These are phyloP conservation scores for Naganishia friedmannii DNA, from an alignment of 768 basidiomycete species.

Conservation along the genomic window DNA sequence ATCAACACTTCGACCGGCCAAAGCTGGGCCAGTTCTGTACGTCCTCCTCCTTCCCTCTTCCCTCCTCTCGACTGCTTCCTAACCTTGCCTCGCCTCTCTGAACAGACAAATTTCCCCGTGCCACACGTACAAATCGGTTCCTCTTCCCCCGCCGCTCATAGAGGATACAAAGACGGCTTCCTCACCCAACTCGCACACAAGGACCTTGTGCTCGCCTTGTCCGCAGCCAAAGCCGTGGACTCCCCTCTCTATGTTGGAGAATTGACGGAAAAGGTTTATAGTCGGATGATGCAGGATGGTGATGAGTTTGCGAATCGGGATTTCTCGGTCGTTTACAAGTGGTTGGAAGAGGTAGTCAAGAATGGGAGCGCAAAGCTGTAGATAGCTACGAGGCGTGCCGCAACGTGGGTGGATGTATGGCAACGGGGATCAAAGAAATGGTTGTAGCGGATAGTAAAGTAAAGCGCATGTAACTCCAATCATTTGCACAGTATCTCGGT, in stretches of 20 bases:
- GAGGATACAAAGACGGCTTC: conserved; percentile 32
- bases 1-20: conserved; percentile 34
- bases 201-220: conserved; percentile 30
- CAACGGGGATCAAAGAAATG: too few species aligned
- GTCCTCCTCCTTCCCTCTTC: conserved; percentile 1
- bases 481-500: too few species aligned
- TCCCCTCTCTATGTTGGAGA: conserved; percentile 25
- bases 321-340: conserved; percentile 33
- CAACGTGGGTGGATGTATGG: too few species aligned
- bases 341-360: conserved; percentile 26
- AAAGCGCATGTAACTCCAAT: too few species aligned
- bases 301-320: conserved; percentile 24
- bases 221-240: conserved; percentile 19
- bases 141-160: conserved; percentile 28
- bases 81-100: neutral
- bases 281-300: conserved; percentile 24
- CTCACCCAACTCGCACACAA: conserved; percentile 31
- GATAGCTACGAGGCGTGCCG: too few species aligned
- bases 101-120: conserved; percentile 33
- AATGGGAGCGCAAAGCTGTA: conserved; percentile 8
- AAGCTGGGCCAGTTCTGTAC: conserved; percentile 29
- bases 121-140: conserved; percentile 25
- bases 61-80: neutral
- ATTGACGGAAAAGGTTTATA: conserved; percentile 28
- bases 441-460: too few species aligned